Conservation (phyloP, 768 basidiomycete genomes). For the Boletus rufocinnamomeus region DNA sequence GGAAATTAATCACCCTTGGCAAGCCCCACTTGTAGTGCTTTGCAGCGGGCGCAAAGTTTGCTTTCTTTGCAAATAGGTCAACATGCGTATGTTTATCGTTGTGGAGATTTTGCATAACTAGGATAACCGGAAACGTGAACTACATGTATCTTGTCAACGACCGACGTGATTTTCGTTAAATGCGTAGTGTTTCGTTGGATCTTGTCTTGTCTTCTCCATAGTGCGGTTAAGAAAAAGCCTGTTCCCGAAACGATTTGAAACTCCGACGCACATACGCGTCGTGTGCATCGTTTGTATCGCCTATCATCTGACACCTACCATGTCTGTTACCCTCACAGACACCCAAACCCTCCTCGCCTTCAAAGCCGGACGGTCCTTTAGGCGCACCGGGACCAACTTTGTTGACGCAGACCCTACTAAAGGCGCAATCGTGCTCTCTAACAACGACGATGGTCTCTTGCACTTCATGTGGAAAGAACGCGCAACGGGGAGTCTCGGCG, state of each 20-base stretch:
- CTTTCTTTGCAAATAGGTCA: too few relatives aligned
- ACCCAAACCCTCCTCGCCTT: conserved; percentile 44
- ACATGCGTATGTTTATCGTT: too few relatives aligned
- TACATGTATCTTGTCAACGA: too few relatives aligned
- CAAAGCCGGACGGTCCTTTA: conserved; percentile 74
- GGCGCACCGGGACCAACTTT: conserved; percentile 63
- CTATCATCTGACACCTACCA: not conserved
- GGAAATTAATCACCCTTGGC: too few relatives aligned
- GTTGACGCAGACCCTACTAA: conserved; percentile 71
- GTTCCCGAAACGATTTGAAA: conserved; percentile 12
- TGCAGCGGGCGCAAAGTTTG: too few relatives aligned
- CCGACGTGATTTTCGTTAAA: too few relatives aligned
- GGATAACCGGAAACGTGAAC: too few relatives aligned
- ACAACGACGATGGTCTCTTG: conserved; percentile 72
- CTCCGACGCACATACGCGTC: conserved; percentile 28
- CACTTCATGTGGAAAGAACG: conserved; percentile 84
- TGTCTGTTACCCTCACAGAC: conserved; percentile 33
- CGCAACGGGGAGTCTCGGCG: conserved; percentile 57
- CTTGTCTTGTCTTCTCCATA: too few relatives aligned
- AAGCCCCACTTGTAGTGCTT: too few relatives aligned
- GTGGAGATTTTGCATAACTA: too few relatives aligned
- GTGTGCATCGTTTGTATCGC: not conserved
- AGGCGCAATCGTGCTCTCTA: conserved; percentile 69
- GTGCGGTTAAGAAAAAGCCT: too few relatives aligned
- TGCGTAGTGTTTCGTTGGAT: too few relatives aligned